These are phyloP conservation scores for Arthrobotrys musiformis DNA, from an alignment of 2,329 filamentous ascomycete species.

Conservation along the genomic window DNA sequence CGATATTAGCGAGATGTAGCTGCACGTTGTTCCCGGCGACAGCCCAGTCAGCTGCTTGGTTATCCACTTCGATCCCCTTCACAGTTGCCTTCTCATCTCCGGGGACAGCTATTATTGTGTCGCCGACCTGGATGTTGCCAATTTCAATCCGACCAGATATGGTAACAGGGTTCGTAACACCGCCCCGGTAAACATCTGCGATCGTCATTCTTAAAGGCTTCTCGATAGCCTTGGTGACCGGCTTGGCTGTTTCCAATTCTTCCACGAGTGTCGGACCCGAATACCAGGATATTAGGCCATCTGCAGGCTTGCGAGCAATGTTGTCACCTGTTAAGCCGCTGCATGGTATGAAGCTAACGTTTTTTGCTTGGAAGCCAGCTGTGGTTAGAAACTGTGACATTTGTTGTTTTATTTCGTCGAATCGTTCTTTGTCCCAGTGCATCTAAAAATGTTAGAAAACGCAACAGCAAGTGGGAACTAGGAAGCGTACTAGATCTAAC, in stretches of 20 bases:
- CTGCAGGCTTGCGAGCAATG: conserved; percentile 72
- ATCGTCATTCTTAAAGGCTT: conserved; percentile 88
- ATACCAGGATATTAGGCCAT: conserved; percentile 76
- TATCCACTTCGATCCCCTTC: conserved; percentile 82
- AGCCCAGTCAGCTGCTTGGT: conserved; percentile 81
- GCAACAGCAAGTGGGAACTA: neutral
- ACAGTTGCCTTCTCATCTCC: conserved; percentile 82
- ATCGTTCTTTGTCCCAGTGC: conserved; percentile 82
- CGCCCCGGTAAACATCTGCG: conserved; percentile 83
- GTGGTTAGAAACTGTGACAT: conserved; percentile 82
- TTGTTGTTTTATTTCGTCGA: conserved; percentile 84
- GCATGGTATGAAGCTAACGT: conserved; percentile 86
- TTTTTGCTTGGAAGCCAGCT: conserved; percentile 82
- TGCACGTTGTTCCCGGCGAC: conserved; percentile 90
- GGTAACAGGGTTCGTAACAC: conserved; percentile 81
- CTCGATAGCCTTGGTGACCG: conserved; percentile 75
- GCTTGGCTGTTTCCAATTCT: conserved; percentile 84
- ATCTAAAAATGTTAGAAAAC: conserved; percentile 63
- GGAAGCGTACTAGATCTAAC: conserved; percentile 72
- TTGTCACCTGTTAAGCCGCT: conserved; percentile 92
- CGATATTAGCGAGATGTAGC: conserved; percentile 85
- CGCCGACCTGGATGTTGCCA: conserved; percentile 84
- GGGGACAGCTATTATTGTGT: conserved; percentile 81
- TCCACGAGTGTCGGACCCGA: conserved; percentile 80
- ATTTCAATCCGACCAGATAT: conserved; percentile 87